Percentiles rank a stretch among this genome's conserved stretches.
Evolutionary conservation across 2,329 filamentous ascomycete genomes (phyloP).

Genomic region (Tolypocladium nubicola): DNA sequence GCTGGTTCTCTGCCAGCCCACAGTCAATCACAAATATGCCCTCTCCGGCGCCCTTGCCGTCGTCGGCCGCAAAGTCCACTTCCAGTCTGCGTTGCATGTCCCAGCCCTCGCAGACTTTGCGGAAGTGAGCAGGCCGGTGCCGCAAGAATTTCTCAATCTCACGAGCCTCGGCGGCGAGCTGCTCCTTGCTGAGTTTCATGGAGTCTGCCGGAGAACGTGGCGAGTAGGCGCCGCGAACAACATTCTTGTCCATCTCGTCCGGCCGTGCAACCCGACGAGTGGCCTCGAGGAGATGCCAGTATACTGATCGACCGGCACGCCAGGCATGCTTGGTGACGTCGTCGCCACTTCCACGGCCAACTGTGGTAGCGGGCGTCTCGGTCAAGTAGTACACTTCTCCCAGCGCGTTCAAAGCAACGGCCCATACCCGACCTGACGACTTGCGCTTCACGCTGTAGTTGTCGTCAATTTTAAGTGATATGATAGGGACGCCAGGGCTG

Average conservation of each 20-base stretch:
- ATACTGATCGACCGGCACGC: conserved; percentile 66
- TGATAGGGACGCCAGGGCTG: conserved; percentile 85
- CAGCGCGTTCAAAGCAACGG: conserved; percentile 85
- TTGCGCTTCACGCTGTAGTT: conserved; percentile 64
- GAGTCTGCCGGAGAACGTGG: conserved; percentile 67
- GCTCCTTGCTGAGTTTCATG: conserved; percentile 59
- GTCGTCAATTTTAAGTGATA: conserved; percentile 75
- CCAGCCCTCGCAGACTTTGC: conserved; percentile 71
- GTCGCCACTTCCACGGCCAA: conserved; percentile 37
- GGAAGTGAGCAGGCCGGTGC: conserved; percentile 68
- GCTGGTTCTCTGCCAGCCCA: conserved; percentile 51
- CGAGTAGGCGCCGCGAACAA: conserved; percentile 64
- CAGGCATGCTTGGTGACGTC: conserved; percentile 61
- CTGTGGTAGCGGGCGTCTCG: conserved; percentile 51
- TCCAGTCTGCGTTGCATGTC: conserved; percentile 81
- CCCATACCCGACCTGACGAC: conserved; percentile 66
- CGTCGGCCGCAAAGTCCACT: conserved; percentile 80
- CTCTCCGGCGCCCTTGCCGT: conserved; percentile 68
- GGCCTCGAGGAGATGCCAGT: conserved; percentile 71
- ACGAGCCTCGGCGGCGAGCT: conserved; percentile 64
- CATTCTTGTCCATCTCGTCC: conserved; percentile 62
- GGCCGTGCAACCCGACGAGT: conserved; percentile 62
- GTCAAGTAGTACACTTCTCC: conserved; percentile 84
- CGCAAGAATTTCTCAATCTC: conserved; percentile 71
- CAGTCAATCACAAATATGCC: conserved; percentile 63